Percentiles rank a stretch among this genome's conserved stretches.
Conservation (phyloP, 2,329 filamentous ascomycete species). For the Cladosporium sp. region DNA sequence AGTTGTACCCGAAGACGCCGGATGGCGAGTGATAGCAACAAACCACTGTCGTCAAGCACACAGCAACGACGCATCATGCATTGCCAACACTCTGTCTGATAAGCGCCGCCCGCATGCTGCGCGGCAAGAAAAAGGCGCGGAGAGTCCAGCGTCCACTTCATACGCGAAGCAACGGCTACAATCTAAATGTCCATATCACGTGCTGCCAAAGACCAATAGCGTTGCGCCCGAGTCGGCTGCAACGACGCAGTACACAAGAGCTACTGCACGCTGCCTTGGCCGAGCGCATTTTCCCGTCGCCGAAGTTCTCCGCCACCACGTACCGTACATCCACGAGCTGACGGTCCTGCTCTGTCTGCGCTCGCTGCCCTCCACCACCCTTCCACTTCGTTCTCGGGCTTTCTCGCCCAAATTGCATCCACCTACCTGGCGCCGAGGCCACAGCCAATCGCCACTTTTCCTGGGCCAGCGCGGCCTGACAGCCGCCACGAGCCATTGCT, state of each 20-base stretch:
- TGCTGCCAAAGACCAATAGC: not conserved
- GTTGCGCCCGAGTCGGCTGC: not conserved
- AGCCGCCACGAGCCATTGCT: slow-evolving; percentile 9
- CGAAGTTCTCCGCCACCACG: slow-evolving; percentile 8
- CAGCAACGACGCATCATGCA: too few species aligned
- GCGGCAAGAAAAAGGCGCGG: too few species aligned
- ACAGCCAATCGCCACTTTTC: slow-evolving; percentile 8
- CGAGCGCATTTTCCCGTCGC: not conserved
- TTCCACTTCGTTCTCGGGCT: slow-evolving; percentile 5
- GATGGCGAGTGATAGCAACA: too few species aligned
- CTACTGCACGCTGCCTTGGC: not conserved
- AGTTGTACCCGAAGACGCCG: too few species aligned
- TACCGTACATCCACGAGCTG: not conserved
- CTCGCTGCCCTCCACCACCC: not conserved
- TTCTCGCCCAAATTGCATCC: not conserved
- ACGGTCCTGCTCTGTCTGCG: not conserved
- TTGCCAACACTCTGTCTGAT: too few species aligned
- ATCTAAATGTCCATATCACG: not conserved
- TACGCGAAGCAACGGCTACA: not conserved
- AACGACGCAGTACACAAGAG: not conserved
- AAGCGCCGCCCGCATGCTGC: too few species aligned
- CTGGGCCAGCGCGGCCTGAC: slow-evolving; percentile 8
- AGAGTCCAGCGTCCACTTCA: not conserved
- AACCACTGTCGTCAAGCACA: too few species aligned
- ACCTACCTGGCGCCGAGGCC: not conserved